Base-by-base conservation (phyloP, 2,329 filamentous ascomycete species). In the Cercospora berteroae region DNA sequence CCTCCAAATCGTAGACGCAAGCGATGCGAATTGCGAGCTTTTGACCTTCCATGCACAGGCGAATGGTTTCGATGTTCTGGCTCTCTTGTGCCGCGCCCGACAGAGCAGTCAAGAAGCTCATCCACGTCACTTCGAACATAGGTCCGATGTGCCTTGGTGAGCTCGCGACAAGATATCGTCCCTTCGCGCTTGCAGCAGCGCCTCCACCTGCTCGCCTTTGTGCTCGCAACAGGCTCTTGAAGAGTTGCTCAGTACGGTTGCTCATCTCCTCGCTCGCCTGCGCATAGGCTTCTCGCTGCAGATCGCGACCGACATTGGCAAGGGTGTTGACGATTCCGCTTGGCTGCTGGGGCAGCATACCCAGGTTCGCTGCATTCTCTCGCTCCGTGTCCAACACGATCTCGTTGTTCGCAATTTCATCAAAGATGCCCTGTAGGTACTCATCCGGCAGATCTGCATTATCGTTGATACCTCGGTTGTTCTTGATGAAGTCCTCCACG, bases 111-210 rank as follows among this genome's bases (percentile, higher is more conserved):
- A 99, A 90, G 79, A 97, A 96, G 9, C 94, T 97, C 94, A 98
- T 99, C 95, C 95, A 99, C 0, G 93, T 96, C 25, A 97, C 93
- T 74, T 97, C 94, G 76, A 99, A 98, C 95, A 99, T 99, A 0
- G 95, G 93, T 0, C 95, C 95, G 60, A 97, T 91, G 78, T 99
- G 95, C 74, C 93, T 94, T 78, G 93, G 94, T 0, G 94, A 98
- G 1, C 93, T 95, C 3, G 95, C 95, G 1, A 93, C 91, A 64
- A 99, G 96, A 79, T 95, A 99, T 66, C 83, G 89, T 80, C 84
- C 89, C 78, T 90, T 90, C 50, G 66, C 70, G n/a, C 65, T 68
- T 6, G 70, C 70, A 5, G 66, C 70, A 36, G 70, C 71, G 8
- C 67, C 67, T 52, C 71, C 82, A 1, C 92, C 88, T 67, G 92